Percentiles rank a stretch among this genome's conserved stretches.
Conservation (phyloP, 352 stramenopile genomes). For the Pythium monospermum region DNA sequence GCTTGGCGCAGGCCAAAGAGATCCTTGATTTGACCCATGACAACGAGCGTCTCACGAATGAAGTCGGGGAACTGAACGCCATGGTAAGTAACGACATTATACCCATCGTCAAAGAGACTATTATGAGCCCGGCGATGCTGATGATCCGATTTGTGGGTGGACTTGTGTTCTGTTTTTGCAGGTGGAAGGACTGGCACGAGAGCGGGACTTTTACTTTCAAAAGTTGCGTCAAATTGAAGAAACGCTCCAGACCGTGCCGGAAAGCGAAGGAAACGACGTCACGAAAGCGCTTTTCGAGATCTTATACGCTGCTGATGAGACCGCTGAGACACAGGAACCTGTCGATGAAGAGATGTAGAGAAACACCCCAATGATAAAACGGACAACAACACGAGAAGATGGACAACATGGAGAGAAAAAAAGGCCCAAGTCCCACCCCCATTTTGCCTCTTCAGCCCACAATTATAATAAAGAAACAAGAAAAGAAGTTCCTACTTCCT, state of each 20-base stretch:
- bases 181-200: conserved; percentile 89
- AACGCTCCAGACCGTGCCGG: conserved; percentile 83
- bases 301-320: conserved; percentile 73
- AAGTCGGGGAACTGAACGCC: conserved; percentile 66
- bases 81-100: conserved; percentile 36
- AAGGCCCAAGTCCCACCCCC: no score
- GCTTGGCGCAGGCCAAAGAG: conserved; percentile 58
- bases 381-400: no score
- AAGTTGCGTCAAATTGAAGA: conserved; percentile 98
- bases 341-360: conserved; percentile 30
- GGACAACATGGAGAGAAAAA: no score
- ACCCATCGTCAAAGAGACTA: no score
- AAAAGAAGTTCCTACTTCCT: no score
- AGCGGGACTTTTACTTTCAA: conserved; percentile 99
- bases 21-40: conserved; percentile 61
- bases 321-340: conserved; percentile 21
- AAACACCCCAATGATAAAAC: no score
- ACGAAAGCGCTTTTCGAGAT: conserved; percentile 82
- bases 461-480: no score
- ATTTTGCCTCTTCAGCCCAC: no score
- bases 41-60: conserved; percentile 72
- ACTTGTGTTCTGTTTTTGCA: conserved; percentile 17
- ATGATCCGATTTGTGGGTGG: not conserved
- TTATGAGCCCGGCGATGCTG: no score
- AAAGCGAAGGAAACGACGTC: conserved; percentile 48